These are phyloP conservation scores for Plasmodium fragile DNA, from an alignment of 169 alveolate species.

Conservation along the genomic window DNA sequence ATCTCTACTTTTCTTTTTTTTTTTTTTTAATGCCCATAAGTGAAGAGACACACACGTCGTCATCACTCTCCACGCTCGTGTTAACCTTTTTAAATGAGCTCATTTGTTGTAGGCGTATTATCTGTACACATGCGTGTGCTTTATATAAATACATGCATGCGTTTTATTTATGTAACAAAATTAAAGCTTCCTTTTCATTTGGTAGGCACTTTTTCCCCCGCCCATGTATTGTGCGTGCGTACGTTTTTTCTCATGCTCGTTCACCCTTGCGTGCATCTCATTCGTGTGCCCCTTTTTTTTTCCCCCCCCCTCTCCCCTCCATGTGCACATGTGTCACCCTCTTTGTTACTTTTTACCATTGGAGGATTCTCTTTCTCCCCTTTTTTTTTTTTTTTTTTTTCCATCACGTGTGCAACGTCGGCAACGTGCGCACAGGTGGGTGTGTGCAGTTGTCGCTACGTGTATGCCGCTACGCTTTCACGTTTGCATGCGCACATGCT, in stretches of 20 bases:
- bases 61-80: neutral
- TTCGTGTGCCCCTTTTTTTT: neutral
- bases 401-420: neutral
- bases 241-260: neutral
- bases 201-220: neutral
- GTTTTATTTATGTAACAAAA: neutral
- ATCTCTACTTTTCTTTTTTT: neutral
- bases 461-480: neutral
- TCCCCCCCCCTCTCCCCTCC: no score
- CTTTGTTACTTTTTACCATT: constrained; percentile 15
- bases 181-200: neutral
- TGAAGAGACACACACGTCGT: neutral
- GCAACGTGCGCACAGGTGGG: neutral
- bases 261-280: neutral
- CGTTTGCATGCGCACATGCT: neutral
- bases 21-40: neutral
- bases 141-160: neutral
- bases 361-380: neutral
- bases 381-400: neutral
- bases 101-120: neutral
- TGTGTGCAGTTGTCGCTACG: neutral
- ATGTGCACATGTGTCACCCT: neutral
- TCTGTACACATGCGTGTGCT: neutral
- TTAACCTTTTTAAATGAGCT: neutral
- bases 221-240: neutral